phyloP scores from a whole-genome alignment of 177 flowering plant genomes.

The Vitis hybrid region DNA sequence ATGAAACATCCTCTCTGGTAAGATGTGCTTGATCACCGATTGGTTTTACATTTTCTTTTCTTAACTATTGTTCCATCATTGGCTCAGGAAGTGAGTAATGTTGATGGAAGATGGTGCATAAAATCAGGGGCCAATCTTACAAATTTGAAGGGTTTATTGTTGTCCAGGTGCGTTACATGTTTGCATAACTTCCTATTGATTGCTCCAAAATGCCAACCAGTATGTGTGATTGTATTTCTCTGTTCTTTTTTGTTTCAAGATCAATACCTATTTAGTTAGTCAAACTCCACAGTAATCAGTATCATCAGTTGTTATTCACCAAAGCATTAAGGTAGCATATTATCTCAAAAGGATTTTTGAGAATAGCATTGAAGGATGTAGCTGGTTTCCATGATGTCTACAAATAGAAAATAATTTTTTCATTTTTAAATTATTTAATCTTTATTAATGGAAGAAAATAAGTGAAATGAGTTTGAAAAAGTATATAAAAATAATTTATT shows the following conservation, averaged over 20 bases:
- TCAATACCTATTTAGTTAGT: no score
- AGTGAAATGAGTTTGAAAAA: no score
- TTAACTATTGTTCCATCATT: slow-evolving; percentile 6
- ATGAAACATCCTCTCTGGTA: slow-evolving; percentile 59
- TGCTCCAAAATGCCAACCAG: neutral
- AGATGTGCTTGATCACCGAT: slow-evolving; percentile 14
- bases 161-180: slow-evolving; percentile 60
- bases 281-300: no score
- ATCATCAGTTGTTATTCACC: no score
- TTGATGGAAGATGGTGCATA: slow-evolving; percentile 91
- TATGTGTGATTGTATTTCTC: neutral
- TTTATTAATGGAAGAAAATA: no score
- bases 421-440: no score
- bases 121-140: slow-evolving; percentile 39
- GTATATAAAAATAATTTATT: no score
- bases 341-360: no score
- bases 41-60: slow-evolving; percentile 10
- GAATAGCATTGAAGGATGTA: no score
- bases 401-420: no score
- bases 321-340: no score
- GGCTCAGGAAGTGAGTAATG: slow-evolving; percentile 64
- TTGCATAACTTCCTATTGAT: neutral
- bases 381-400: no score
- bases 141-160: slow-evolving; percentile 60
- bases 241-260: neutral